These are phyloP conservation scores for Curvularia spicifera DNA, from an alignment of 2,329 filamentous ascomycete genomes.

Conservation along the genomic window DNA sequence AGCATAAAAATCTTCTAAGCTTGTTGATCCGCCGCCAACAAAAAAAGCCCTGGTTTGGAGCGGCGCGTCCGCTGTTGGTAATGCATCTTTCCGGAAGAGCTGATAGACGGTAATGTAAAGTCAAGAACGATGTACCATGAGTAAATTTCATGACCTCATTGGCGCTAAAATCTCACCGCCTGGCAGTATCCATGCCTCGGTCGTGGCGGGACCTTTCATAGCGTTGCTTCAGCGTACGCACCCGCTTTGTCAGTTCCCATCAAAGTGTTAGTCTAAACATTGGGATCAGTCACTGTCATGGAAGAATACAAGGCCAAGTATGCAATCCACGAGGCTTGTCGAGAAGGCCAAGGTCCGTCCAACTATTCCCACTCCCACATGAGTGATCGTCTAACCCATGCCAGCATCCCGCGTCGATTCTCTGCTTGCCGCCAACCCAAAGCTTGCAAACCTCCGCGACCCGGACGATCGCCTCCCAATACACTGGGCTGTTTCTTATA, in stretches of 20 bases:
- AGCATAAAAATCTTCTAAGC: not conserved
- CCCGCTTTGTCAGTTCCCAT: not conserved
- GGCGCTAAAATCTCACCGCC: not conserved
- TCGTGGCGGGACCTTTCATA: slow-evolving; percentile 8
- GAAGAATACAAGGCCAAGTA: slow-evolving; percentile 64
- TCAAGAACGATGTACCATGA: not conserved
- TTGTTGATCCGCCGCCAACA: not conserved
- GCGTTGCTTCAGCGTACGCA: not conserved
- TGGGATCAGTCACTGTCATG: slow-evolving; percentile 13
- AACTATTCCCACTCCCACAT: slow-evolving; percentile 5
- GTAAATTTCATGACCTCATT: not conserved
- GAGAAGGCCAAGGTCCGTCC: slow-evolving; percentile 78
- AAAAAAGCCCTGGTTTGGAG: not conserved
- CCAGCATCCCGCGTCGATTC: slow-evolving; percentile 75
- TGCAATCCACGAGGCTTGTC: slow-evolving; percentile 83
- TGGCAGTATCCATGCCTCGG: slow-evolving; percentile 12
- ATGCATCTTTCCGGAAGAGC: not conserved
- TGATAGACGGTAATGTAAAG: not conserved
- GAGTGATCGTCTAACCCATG: slow-evolving; percentile 61
- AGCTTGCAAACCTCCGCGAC: slow-evolving; percentile 74
- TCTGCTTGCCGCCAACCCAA: slow-evolving; percentile 77
- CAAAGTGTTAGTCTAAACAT: not conserved
- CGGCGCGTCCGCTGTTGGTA: not conserved
- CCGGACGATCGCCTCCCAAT: slow-evolving; percentile 88
- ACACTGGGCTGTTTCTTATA: slow-evolving; percentile 92